These are phyloP conservation scores for Vitis labrusca DNA, from an alignment of 164 flowering plant species.

Conservation along the genomic window DNA sequence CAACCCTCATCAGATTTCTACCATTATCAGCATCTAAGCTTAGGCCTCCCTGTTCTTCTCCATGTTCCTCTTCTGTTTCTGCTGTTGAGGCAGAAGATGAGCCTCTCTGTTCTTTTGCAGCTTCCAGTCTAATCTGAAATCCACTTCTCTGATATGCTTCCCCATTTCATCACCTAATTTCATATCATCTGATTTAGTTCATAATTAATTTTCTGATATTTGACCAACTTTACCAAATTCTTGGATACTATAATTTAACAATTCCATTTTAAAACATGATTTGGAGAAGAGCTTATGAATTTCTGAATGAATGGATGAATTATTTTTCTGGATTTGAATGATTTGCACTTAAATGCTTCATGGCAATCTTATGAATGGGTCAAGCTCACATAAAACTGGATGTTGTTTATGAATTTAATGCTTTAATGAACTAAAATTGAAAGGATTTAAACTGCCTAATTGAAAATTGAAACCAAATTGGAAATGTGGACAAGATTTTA, in stretches of 20 bases:
- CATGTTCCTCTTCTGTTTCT: slow-evolving; percentile 20
- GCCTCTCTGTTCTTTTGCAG: background rate
- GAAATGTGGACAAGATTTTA: background rate
- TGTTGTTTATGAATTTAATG: background rate
- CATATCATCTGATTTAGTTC: background rate
- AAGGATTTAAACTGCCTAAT: too few species aligned
- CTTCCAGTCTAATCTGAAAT: background rate
- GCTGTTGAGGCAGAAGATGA: slow-evolving; percentile 21
- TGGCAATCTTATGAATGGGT: too few species aligned
- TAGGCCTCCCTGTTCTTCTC: slow-evolving; percentile 15
- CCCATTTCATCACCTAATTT: background rate
- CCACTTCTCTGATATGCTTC: background rate
- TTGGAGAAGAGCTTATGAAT: too few species aligned
- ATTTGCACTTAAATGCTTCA: too few species aligned
- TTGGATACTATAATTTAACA: too few species aligned
- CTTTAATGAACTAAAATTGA: background rate
- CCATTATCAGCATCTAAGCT: slow-evolving; percentile 4
- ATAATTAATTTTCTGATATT: background rate
- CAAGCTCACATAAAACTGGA: too few species aligned
- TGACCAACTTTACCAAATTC: too few species aligned
- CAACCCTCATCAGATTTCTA: slow-evolving; percentile 1
- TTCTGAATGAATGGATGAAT: too few species aligned
- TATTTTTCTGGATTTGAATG: too few species aligned
- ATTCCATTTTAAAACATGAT: too few species aligned
- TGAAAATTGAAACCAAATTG: background rate